Percentiles rank a stretch among this genome's conserved stretches.
phyloP scores from a whole-genome alignment of 2,329 filamentous ascomycete genomes.

The Alternaria dauci region DNA sequence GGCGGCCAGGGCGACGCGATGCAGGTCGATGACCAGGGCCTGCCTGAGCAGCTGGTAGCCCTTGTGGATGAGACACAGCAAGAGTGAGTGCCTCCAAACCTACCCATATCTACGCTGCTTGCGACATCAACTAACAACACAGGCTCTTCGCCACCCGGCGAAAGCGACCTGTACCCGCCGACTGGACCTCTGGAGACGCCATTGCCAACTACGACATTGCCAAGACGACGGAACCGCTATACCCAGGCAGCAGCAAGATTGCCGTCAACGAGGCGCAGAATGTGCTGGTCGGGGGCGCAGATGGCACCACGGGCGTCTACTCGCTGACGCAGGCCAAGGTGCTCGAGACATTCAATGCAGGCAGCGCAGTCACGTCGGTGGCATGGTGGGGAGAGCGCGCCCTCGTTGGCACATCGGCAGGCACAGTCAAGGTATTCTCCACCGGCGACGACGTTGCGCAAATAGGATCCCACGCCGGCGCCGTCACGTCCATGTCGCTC shows the following conservation, averaged over 20 bases:
- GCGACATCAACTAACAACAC: constrained; percentile 32
- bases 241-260: constrained; percentile 66
- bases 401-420: constrained; percentile 76
- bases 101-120: too few species aligned
- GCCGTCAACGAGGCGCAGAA: constrained; percentile 68
- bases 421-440: constrained; percentile 81
- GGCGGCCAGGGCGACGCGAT: constrained; percentile 75
- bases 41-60: constrained; percentile 75
- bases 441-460: constrained; percentile 72
- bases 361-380: constrained; percentile 72
- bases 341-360: constrained; percentile 69
- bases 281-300: constrained; percentile 76
- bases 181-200: constrained; percentile 80
- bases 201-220: constrained; percentile 68
- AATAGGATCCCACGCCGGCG: constrained; percentile 82
- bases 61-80: constrained; percentile 83
- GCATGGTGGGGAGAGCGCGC: constrained; percentile 73
- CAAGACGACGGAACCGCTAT: constrained; percentile 64
- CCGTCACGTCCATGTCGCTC: constrained; percentile 77
- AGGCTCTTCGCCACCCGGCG: constrained; percentile 88
- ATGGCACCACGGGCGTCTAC: constrained; percentile 79
- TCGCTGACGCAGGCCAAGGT: constrained; percentile 80
- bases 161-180: constrained; percentile 85
- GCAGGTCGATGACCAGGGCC: constrained; percentile 83
- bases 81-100: constrained; percentile 63